Conservation (phyloP, 345 rosid species). For the Capsella bursapastoris region DNA sequence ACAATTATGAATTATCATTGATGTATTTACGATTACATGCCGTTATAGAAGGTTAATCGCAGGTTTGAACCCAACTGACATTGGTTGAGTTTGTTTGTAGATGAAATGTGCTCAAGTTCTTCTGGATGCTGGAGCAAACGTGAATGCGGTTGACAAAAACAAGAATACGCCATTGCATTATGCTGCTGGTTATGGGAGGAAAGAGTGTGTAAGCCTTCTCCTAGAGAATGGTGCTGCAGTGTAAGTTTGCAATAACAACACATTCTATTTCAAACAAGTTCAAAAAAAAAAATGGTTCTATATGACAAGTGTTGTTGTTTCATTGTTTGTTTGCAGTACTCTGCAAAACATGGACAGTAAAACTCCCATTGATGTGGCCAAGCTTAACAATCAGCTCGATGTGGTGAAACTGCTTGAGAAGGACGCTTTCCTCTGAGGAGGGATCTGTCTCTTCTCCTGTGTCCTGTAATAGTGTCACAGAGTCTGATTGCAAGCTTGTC, state of each 20-base stretch:
- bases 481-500: slow-evolving; percentile 2
- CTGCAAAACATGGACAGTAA: slow-evolving; percentile 89
- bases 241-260: slow-evolving; percentile 57
- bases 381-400: slow-evolving; percentile 84
- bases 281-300: background rate
- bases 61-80: background rate
- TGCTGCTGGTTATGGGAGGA: slow-evolving; percentile 95
- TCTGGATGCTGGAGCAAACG: slow-evolving; percentile 82
- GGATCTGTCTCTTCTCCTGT: slow-evolving; percentile 13
- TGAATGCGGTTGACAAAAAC: slow-evolving; percentile 90
- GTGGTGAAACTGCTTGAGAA: slow-evolving; percentile 90
- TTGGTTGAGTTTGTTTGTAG: slow-evolving; percentile 45
- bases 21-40: background rate
- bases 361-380: slow-evolving; percentile 93
- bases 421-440: slow-evolving; percentile 78
- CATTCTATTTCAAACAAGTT: background rate
- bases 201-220: slow-evolving; percentile 89
- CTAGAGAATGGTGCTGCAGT: slow-evolving; percentile 92
- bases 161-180: slow-evolving; percentile 94
- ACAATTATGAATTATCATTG: background rate
- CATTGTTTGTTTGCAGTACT: slow-evolving; percentile 56
- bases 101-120: slow-evolving; percentile 83
- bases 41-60: background rate
- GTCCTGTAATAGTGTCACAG: slow-evolving; percentile 21
- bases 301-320: background rate